Percentiles rank a stretch among this genome's conserved stretches.
These are phyloP conservation scores for Fusarium udum DNA, from an alignment of 2,329 filamentous ascomycete species.

Conservation along the genomic window DNA sequence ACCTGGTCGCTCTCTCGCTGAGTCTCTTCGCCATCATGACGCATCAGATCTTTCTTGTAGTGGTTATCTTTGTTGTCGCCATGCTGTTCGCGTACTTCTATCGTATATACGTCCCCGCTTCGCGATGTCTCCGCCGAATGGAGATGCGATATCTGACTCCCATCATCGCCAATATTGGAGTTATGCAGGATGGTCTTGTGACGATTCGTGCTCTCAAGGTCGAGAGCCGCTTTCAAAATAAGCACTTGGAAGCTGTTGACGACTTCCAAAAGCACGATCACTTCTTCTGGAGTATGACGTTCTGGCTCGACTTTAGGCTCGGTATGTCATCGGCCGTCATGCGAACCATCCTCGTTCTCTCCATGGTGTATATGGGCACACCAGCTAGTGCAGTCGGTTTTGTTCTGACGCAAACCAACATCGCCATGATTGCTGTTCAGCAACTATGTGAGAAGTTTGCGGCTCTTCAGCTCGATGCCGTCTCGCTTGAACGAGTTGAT, in stretches of 20 bases:
- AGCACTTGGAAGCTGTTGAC: conserved; percentile 83
- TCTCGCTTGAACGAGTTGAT: conserved; percentile 86
- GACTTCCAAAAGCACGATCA: conserved; percentile 95
- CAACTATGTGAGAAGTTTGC: conserved; percentile 82
- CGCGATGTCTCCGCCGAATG: conserved; percentile 82
- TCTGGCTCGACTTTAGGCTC: conserved; percentile 85
- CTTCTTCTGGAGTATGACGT: conserved; percentile 91
- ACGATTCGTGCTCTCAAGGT: conserved; percentile 87
- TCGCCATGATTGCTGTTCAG: conserved; percentile 50
- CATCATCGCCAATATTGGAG: conserved; percentile 91
- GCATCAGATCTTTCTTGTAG: conserved; percentile 79
- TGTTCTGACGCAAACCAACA: conserved; percentile 68
- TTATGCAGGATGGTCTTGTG: conserved; percentile 83
- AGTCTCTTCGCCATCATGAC: conserved; percentile 81
- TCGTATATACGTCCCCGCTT: conserved; percentile 79
- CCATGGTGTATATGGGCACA: conserved; percentile 79
- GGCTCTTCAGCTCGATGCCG: conserved; percentile 89
- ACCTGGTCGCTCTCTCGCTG: conserved; percentile 75
- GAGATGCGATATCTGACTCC: conserved; percentile 92
- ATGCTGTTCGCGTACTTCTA: conserved; percentile 78
- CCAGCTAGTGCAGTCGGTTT: conserved; percentile 85
- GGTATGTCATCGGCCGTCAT: conserved; percentile 69
- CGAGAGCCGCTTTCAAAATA: conserved; percentile 80
- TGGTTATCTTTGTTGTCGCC: conserved; percentile 75
- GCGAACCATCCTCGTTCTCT: conserved; percentile 76